Conservation (phyloP, 352 stramenopile species). For the Albugo candida region DNA sequence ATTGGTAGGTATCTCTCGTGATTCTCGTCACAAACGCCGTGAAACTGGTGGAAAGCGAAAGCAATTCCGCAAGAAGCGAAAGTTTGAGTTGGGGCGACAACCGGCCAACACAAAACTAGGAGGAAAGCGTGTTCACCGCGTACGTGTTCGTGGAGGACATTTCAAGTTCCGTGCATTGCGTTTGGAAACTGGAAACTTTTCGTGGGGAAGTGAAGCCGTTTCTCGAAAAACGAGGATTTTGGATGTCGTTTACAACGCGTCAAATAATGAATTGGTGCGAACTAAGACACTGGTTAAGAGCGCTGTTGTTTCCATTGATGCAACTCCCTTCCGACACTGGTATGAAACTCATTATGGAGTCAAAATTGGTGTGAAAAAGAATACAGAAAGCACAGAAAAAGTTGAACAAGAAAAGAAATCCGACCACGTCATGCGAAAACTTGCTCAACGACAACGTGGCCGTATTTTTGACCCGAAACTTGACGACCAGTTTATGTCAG, state of each 20-base stretch:
- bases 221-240: constrained; percentile 98
- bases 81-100: constrained; percentile 97
- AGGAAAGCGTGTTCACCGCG: constrained; percentile 89
- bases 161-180: constrained; percentile 96
- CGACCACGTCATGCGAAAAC: constrained; percentile 84
- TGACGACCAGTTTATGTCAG: constrained; percentile 93
- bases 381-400: constrained; percentile 28
- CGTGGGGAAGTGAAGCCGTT: constrained; percentile 95
- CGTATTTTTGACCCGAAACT: constrained; percentile 86
- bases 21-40: constrained; percentile 98
- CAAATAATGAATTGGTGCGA: constrained; percentile 99
- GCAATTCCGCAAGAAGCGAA: constrained; percentile 98
- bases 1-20: constrained; percentile 94
- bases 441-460: constrained; percentile 84
- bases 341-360: constrained; percentile 99
- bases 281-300: constrained; percentile 99
- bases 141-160: constrained; percentile 94
- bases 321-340: constrained; percentile 97
- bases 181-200: constrained; percentile 98
- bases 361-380: constrained; percentile 79
- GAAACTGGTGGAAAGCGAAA: constrained; percentile 97
- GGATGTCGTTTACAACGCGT: constrained; percentile 99
- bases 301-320: constrained; percentile 95
- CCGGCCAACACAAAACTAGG: constrained; percentile 97
- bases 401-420: constrained; percentile 88